A percentile compares a stretch with the other conserved stretches of the same genome.
Conservation (phyloP, 805 yeast species). For the Hanseniaspora valbyensis region DNA sequence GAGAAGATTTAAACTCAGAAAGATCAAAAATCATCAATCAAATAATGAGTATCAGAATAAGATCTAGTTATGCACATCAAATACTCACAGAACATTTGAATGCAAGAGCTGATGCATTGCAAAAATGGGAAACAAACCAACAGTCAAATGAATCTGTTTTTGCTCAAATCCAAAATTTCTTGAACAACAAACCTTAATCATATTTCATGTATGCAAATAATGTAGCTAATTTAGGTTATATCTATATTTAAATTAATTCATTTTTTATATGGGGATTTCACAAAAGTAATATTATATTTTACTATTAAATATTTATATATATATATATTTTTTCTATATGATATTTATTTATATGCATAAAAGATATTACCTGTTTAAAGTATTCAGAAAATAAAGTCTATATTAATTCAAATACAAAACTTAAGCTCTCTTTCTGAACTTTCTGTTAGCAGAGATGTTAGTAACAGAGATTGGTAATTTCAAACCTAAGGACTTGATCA, state of each 20-base stretch:
- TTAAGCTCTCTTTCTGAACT: conserved; percentile 84
- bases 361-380: conserved; percentile 17
- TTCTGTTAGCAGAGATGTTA: conserved; percentile 81
- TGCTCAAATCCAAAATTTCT: background rate
- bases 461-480: conserved; percentile 75
- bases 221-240: no score
- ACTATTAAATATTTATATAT: no score
- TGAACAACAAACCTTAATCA: background rate
- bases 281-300: conserved; percentile 14
- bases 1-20: conserved; percentile 28
- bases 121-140: conserved; percentile 22
- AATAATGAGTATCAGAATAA: conserved; percentile 32
- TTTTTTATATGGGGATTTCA: conserved; percentile 9
- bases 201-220: no score
- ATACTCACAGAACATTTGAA: conserved; percentile 33
- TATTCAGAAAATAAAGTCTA: conserved; percentile 21
- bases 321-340: background rate
- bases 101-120: conserved; percentile 29
- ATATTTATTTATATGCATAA: conserved; percentile 1
- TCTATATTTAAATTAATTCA: background rate
- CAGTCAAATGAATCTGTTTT: background rate
- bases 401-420: conserved; percentile 20
- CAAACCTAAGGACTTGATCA: conserved; percentile 90
- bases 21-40: conserved; percentile 30
- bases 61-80: conserved; percentile 32